Evolutionary conservation across 768 basidiomycete species (phyloP).

Genomic region (Daedaleopsis sinensis): DNA sequence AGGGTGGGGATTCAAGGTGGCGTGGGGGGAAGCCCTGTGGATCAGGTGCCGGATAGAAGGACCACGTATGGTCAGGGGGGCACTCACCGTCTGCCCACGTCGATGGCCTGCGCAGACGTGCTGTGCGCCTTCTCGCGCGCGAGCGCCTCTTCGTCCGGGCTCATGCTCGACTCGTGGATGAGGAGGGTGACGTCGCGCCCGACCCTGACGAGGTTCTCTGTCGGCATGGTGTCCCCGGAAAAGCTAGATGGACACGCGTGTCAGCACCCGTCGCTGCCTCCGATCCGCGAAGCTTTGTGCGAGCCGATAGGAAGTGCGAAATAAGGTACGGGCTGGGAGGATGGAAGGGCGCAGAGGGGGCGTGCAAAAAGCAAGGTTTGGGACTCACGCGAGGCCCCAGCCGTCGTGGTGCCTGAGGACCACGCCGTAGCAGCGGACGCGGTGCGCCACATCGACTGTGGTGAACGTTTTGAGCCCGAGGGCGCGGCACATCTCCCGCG

Average conservation of each 20-base stretch:
- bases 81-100: conserved; percentile 64
- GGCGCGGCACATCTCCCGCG: conserved; percentile 46
- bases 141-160: conserved; percentile 76
- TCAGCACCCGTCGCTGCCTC: conserved; percentile 1
- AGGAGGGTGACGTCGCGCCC: conserved; percentile 76
- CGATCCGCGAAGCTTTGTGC: conserved; percentile 1
- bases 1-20: too few species aligned
- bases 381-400: conserved; percentile 76
- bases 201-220: conserved; percentile 62
- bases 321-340: not conserved
- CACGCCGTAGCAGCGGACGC: conserved; percentile 71
- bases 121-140: conserved; percentile 83
- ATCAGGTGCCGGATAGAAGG: not conserved
- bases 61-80: not conserved
- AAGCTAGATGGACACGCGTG: conserved; percentile 55
- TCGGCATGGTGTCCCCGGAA: conserved; percentile 90
- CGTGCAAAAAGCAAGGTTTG: not conserved
- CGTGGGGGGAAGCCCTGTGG: not conserved
- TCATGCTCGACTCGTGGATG: conserved; percentile 95
- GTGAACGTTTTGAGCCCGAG: conserved; percentile 63
- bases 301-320: not conserved
- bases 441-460: conserved; percentile 76
- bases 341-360: not conserved
- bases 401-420: conserved; percentile 69
- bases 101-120: conserved; percentile 87